Evolutionary conservation across 192 early-diverging fungal genomes (phyloP).

Genomic region (Umbelopsis sp.): DNA sequence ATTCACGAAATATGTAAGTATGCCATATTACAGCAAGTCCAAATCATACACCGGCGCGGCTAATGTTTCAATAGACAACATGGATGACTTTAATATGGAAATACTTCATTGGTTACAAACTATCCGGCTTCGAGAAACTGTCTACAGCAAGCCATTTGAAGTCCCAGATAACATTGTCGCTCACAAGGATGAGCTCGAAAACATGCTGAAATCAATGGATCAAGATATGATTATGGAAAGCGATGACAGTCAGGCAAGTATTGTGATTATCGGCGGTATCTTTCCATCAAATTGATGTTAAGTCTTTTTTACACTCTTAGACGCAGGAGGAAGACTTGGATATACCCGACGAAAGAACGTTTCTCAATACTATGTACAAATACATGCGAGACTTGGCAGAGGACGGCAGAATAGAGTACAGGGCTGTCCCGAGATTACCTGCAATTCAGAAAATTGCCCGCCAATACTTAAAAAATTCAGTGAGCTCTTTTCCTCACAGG

Average conservation of each 20-base stretch:
- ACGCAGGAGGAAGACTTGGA: neutral
- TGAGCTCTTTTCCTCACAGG: neutral
- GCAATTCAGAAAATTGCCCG: neutral
- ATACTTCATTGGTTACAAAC: neutral
- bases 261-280: neutral
- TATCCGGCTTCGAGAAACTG: neutral
- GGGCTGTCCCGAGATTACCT: neutral
- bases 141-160: slow-evolving; percentile 7
- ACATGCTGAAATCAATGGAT: neutral
- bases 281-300: neutral
- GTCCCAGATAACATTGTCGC: neutral
- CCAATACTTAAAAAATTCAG: neutral
- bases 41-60: neutral
- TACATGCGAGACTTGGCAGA: neutral
- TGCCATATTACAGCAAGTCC: neutral
- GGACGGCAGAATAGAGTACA: neutral
- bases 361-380: neutral
- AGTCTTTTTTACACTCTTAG: neutral
- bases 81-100: neutral
- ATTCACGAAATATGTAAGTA: slow-evolving; percentile 10
- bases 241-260: neutral
- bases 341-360: neutral
- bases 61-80: neutral
- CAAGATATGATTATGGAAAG: neutral
- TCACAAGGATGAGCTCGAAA: neutral